A percentile compares a stretch with the other conserved stretches of the same genome.
Evolutionary conservation across 805 yeast genomes (phyloP).

Genomic region (Spathaspora gorwiae): DNA sequence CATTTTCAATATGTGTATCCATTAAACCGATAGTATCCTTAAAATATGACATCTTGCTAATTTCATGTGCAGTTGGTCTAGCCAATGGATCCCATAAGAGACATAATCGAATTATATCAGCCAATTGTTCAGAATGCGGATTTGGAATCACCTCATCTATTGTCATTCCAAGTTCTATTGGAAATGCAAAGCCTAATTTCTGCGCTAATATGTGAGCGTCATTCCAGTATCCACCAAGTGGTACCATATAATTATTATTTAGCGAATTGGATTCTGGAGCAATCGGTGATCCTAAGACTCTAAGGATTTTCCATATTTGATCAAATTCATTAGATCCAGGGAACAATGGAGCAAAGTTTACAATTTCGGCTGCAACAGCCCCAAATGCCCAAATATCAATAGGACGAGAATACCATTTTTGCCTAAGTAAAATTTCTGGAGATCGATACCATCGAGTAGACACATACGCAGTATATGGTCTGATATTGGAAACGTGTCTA

Average conservation of each 20-base stretch:
- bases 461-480: slow-evolving; percentile 68
- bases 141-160: slow-evolving; percentile 44
- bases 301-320: slow-evolving; percentile 66
- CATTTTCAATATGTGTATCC: slow-evolving; percentile 5
- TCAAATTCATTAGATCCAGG: slow-evolving; percentile 80
- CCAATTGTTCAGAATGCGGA: slow-evolving; percentile 39
- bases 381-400: slow-evolving; percentile 88
- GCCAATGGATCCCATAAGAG: slow-evolving; percentile 74
- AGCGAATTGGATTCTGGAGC: slow-evolving; percentile 16
- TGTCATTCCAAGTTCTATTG: slow-evolving; percentile 48
- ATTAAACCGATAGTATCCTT: slow-evolving; percentile 27
- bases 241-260: slow-evolving; percentile 18
- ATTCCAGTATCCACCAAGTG: slow-evolving; percentile 73
- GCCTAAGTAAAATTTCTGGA: slow-evolving; percentile 72
- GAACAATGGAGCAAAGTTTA: slow-evolving; percentile 71
- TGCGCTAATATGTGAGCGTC: slow-evolving; percentile 52
- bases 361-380: slow-evolving; percentile 68
- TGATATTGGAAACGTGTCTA: slow-evolving; percentile 48
- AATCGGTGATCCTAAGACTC: slow-evolving; percentile 70
- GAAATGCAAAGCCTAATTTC: slow-evolving; percentile 53
- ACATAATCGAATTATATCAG: slow-evolving; percentile 43
- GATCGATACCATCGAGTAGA: slow-evolving; percentile 86
- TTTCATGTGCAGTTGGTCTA: slow-evolving; percentile 49
- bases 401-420: slow-evolving; percentile 58
- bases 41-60: slow-evolving; percentile 55